Percentiles rank a stretch among this genome's conserved stretches.
Evolutionary conservation across 2,329 filamentous ascomycete species (phyloP).

Genomic region (Rutstroemia sp.): DNA sequence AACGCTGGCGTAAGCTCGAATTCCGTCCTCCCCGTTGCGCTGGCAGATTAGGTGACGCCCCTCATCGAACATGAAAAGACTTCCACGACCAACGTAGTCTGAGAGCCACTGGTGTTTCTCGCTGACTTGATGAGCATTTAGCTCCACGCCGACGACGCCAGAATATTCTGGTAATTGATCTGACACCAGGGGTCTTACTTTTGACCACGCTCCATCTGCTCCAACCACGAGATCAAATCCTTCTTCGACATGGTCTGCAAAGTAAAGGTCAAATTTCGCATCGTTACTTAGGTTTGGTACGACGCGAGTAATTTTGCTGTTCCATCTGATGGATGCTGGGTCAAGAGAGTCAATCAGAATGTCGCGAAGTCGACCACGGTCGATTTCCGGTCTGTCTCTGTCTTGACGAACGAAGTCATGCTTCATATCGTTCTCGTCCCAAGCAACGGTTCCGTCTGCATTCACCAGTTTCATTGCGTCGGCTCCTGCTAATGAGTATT

Average conservation of each 20-base stretch:
- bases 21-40: conserved; percentile 34
- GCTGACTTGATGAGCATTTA: conserved; percentile 28
- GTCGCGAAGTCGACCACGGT: conserved; percentile 30
- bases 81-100: conserved; percentile 32
- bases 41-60: conserved; percentile 31
- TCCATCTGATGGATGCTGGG: conserved; percentile 33
- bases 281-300: conserved; percentile 1
- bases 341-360: conserved; percentile 31
- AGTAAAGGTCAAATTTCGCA: conserved; percentile 14
- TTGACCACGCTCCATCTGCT: conserved; percentile 36
- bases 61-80: conserved; percentile 29
- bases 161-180: conserved; percentile 33
- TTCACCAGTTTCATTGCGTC: conserved; percentile 35
- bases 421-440: conserved; percentile 14
- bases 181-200: conserved; percentile 28
- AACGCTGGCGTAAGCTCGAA: conserved; percentile 27
- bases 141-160: conserved; percentile 27
- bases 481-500: conserved; percentile 35
- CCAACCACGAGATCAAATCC: conserved; percentile 34
- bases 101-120: conserved; percentile 31
- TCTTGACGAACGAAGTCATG: conserved; percentile 3
- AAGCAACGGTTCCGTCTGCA: conserved; percentile 17
- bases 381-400: conserved; percentile 33
- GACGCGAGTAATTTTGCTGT: conserved; percentile 28
- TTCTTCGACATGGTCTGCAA: conserved; percentile 9